Evolutionary conservation across 371 early-diverging fungal species (phyloP).

Genomic region (Umbelopsis sp.): DNA sequence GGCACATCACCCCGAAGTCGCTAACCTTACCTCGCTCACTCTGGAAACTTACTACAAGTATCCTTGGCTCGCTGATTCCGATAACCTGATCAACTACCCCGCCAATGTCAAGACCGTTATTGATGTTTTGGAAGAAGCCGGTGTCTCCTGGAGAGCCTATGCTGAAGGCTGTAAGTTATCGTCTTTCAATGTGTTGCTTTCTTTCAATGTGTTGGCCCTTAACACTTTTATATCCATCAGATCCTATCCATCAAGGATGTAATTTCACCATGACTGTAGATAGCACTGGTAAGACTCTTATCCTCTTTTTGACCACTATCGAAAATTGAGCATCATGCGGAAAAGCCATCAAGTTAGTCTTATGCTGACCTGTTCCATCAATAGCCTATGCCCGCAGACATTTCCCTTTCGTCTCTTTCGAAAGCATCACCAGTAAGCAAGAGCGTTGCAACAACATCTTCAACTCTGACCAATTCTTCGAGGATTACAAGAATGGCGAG

Average conservation of each 20-base stretch:
- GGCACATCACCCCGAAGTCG: background rate
- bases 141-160: conserved; percentile 12
- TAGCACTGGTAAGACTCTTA: no score
- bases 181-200: background rate
- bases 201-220: no score
- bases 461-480: conserved; percentile 1
- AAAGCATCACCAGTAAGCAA: background rate
- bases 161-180: conserved; percentile 4
- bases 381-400: conserved; percentile 9
- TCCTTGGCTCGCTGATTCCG: conserved; percentile 7
- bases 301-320: no score
- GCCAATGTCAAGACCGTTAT: background rate
- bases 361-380: background rate
- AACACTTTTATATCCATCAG: background rate
- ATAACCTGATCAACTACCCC: background rate
- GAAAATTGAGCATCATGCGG: no score
- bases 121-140: conserved; percentile 8
- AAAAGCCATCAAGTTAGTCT: background rate
- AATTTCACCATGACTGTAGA: background rate
- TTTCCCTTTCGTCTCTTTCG: conserved; percentile 5
- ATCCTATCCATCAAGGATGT: conserved; percentile 12
- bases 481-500: conserved; percentile 7
- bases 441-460: conserved; percentile 8
- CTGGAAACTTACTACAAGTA: no score
- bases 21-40: no score